Base-by-base conservation (phyloP, 345 rosid species). In the Triadica sebifera region DNA sequence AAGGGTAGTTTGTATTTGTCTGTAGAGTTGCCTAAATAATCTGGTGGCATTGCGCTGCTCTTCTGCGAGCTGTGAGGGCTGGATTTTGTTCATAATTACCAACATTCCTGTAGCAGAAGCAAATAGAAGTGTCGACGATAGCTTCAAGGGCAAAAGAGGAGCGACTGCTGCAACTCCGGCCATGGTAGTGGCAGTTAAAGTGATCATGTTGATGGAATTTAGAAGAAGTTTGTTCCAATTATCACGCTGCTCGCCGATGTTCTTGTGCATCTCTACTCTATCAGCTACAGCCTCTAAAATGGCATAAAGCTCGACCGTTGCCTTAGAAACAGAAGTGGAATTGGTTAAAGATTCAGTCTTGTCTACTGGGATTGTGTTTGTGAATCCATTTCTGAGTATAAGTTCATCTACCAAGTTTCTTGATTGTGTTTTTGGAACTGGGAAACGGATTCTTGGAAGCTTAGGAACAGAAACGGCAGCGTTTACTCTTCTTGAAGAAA, bases 221-320 rank as follows among this genome's bases (percentile, higher is more conserved):
- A 91, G 81, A 47, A 89, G 76, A 6, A 89, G 84, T 24, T 81
- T 77, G 80, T 91, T 91, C 97, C 94, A 88, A 68, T 85, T 86
- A 16, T 88, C 83, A 4, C 94, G 80, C 52, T 91, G 97, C 79
- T 89, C 85, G 10, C 88, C 86, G 0, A 91, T 39, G 80, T 89
- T 91, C 16, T 81, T 77, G 76, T 91, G 97, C 92, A 89, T 91
- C 85, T 88, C 92, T 1, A 88, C 80, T 69, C 94, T 82, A 55
- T 91, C 94, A 50, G 85, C 75, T 57, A 89, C 86, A 19, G 82
- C 88, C 62, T 85, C 94, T 64, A 89, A 74, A 68, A 89, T 83
- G 0, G 84, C 84, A 41, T 81, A 80, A 19, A 91, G 85, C 59
- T 85, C 81, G 34, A 29, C 34, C 2, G 34, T 29, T 29, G 72